Evolutionary conservation across 2,329 filamentous ascomycete species (phyloP).

Genomic region (Nannizzia gypsea): DNA sequence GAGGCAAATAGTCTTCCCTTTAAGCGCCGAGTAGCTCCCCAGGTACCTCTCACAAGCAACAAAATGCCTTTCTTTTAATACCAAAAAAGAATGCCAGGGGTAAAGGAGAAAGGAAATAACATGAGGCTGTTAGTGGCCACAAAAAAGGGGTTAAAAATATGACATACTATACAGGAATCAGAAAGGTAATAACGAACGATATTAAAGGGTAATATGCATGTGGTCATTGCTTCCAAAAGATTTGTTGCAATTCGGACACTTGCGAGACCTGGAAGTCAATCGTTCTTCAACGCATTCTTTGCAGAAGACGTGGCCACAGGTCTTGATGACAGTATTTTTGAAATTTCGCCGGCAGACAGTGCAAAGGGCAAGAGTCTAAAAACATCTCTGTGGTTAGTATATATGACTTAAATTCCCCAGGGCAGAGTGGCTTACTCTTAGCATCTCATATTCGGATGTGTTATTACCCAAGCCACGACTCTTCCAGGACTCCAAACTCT

Average conservation of each 20-base stretch:
- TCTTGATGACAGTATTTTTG: constrained; percentile 87
- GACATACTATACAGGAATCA: constrained; percentile 14
- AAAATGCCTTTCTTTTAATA: neutral
- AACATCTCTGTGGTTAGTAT: constrained; percentile 1
- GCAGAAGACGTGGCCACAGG: constrained; percentile 92
- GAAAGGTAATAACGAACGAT: constrained; percentile 10
- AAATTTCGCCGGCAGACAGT: constrained; percentile 86
- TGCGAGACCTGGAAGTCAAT: constrained; percentile 77
- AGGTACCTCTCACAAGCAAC: neutral
- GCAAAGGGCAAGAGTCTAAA: constrained; percentile 65
- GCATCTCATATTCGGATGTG: constrained; percentile 69
- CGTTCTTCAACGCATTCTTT: constrained; percentile 80
- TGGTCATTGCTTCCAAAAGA: constrained; percentile 85
- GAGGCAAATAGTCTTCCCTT: constrained; percentile 7
- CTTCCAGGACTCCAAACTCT: constrained; percentile 78
- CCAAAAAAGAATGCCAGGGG: neutral
- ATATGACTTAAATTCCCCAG: constrained; percentile 15
- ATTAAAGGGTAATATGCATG: constrained; percentile 49
- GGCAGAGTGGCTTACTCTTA: constrained; percentile 54
- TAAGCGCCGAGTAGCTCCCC: constrained; percentile 1
- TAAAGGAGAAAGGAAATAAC: neutral
- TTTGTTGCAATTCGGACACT: constrained; percentile 88
- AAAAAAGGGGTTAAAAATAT: constrained; percentile 4
- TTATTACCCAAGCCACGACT: constrained; percentile 69
- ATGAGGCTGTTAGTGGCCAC: neutral